A percentile compares a stretch with the other conserved stretches of the same genome.
phyloP scores from a whole-genome alignment of 495 filamentous ascomycete genomes.

The Pyronema omphalodes region DNA sequence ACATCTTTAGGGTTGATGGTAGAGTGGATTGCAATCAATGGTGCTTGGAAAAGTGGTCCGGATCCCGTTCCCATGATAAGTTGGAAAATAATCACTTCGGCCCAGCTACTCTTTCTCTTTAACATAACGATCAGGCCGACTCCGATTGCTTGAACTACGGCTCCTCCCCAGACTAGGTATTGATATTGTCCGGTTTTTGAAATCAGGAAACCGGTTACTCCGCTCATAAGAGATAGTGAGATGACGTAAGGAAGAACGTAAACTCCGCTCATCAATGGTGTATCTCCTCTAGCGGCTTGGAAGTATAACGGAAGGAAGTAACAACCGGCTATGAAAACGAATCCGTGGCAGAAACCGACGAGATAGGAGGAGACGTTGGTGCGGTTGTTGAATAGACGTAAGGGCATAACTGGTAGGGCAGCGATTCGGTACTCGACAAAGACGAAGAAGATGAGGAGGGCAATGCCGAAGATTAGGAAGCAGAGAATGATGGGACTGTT shows the following conservation, averaged over 20 bases:
- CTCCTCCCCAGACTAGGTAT: constrained; percentile 36
- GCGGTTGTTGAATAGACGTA: constrained; percentile 40
- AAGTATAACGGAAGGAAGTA: constrained; percentile 71
- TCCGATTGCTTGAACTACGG: constrained; percentile 41
- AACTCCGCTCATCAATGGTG: constrained; percentile 58
- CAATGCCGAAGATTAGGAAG: constrained; percentile 54
- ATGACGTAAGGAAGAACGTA: constrained; percentile 61
- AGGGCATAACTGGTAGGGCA: constrained; percentile 58
- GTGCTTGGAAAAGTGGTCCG: constrained; percentile 52
- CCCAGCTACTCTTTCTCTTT: constrained; percentile 31
- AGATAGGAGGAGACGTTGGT: constrained; percentile 36
- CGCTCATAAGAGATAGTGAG: constrained; percentile 48
- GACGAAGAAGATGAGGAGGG: constrained; percentile 43
- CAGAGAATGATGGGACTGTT: constrained; percentile 54
- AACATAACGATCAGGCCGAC: constrained; percentile 47
- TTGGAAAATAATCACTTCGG: constrained; percentile 40
- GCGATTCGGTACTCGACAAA: constrained; percentile 55
- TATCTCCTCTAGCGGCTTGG: constrained; percentile 52
- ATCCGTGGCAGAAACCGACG: constrained; percentile 44
- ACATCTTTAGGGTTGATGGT: constrained; percentile 49
- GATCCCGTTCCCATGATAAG: constrained; percentile 34
- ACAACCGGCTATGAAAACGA: constrained; percentile 53
- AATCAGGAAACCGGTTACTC: constrained; percentile 47
- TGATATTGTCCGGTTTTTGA: constrained; percentile 41
- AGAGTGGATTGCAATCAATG: constrained; percentile 65